Conservation (phyloP, 1,139 yeast genomes). For the Pichia sp. region DNA sequence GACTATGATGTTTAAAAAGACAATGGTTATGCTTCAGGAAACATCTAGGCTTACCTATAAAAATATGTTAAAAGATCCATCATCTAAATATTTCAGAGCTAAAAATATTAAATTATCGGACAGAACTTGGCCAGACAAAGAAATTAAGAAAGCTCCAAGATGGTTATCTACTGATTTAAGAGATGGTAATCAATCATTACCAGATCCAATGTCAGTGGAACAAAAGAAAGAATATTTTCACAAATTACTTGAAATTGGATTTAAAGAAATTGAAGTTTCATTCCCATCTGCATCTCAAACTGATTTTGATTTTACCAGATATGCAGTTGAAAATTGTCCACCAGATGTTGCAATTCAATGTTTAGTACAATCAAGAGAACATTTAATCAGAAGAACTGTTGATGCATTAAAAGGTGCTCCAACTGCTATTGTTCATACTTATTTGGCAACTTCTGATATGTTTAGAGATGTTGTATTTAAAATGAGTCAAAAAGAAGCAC, state of each 20-base stretch:
- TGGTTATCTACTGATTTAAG: conserved; percentile 96
- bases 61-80: conserved; percentile 66
- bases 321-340: conserved; percentile 89
- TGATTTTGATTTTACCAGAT: conserved; percentile 92
- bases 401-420: conserved; percentile 88
- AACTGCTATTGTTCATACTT: conserved; percentile 82
- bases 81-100: conserved; percentile 66
- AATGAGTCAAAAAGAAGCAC: conserved; percentile 72
- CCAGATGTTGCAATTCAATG: conserved; percentile 91
- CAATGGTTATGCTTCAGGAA: conserved; percentile 24
- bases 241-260: conserved; percentile 82
- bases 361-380: conserved; percentile 87
- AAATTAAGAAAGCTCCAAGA: conserved; percentile 79
- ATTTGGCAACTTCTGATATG: conserved; percentile 85
- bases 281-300: conserved; percentile 96
- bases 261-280: conserved; percentile 94
- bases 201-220: conserved; percentile 91
- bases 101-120: conserved; percentile 62
- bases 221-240: conserved; percentile 87
- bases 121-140: conserved; percentile 82
- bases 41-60: conserved; percentile 24
- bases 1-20: conserved; percentile 25
- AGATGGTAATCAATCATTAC: conserved; percentile 95
- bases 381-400: conserved; percentile 79
- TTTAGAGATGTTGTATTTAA: conserved; percentile 90